phyloP scores from a whole-genome alignment of 441 rosid species.

The Capsella rubella region DNA sequence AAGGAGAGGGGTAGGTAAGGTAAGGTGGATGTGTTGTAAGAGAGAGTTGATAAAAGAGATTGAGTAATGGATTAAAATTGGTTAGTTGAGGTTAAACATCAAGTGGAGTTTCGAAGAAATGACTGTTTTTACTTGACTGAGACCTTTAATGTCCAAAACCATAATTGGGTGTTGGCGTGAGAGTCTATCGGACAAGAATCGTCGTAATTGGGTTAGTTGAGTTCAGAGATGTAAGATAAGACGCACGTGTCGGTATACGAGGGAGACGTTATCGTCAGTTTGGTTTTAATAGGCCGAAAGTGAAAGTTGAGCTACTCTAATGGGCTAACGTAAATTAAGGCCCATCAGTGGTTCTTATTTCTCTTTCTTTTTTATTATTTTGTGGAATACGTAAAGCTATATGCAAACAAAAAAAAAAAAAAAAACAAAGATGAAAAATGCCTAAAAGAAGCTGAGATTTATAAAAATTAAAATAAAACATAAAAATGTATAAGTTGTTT shows the following conservation, averaged over 20 bases:
- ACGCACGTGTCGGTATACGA: conserved; percentile 4
- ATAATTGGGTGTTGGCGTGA: conserved; percentile 13
- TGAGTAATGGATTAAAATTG: neutral
- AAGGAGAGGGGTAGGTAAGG: neutral
- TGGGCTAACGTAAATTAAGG: neutral
- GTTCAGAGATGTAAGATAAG: conserved; percentile 6
- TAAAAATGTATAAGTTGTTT: no score
- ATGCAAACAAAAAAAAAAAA: no score
- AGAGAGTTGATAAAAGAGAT: neutral
- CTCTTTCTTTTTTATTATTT: no score
- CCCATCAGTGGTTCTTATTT: neutral
- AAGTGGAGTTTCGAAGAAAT: neutral
- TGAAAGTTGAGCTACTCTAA: neutral
- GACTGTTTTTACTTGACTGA: neutral
- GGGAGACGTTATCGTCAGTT: conserved; percentile 6
- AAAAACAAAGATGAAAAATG: no score
- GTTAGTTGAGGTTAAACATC: neutral
- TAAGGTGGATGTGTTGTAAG: neutral
- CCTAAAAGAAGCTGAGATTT: no score
- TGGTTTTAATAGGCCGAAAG: neutral
- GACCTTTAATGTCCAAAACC: neutral
- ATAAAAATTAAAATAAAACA: no score
- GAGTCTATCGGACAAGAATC: conserved; percentile 16
- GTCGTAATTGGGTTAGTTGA: neutral
- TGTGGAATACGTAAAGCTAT: no score